Evolutionary conservation across 345 rosid species (phyloP).

Genomic region (Rhodamnia rubescens): DNA sequence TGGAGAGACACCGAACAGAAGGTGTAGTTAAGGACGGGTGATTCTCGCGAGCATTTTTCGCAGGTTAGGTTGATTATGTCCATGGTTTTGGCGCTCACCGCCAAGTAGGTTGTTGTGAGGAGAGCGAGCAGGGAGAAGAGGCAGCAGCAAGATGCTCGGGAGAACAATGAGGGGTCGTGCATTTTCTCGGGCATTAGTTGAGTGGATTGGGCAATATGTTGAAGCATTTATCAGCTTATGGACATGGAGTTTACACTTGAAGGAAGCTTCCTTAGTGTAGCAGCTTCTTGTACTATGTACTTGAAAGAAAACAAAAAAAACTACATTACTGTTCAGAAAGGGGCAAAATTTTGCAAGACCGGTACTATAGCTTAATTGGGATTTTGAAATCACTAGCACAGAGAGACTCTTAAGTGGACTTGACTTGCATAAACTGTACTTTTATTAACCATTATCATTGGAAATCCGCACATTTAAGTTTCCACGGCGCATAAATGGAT

Average conservation of each 20-base stretch:
- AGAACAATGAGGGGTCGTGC: not conserved
- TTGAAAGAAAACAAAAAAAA: not conserved
- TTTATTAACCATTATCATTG: not conserved
- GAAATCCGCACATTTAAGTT: not conserved
- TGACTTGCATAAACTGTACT: not conserved
- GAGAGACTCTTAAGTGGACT: not conserved
- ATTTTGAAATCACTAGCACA: not conserved
- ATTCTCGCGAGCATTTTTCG: conserved; percentile 22
- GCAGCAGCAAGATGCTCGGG: not conserved
- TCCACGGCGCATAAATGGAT: not conserved
- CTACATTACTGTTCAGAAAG: not conserved
- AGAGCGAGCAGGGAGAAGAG: conserved; percentile 2
- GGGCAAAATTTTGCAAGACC: not conserved
- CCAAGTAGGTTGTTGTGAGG: not conserved
- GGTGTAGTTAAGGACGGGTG: conserved; percentile 16
- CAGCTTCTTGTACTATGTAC: not conserved
- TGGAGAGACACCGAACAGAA: conserved; percentile 35
- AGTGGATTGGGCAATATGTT: not conserved
- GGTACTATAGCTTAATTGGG: not conserved
- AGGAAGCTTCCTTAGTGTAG: not conserved
- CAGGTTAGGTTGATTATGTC: conserved; percentile 36
- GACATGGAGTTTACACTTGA: not conserved
- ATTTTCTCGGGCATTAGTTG: not conserved
- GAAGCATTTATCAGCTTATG: not conserved
- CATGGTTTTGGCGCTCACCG: not conserved